These are phyloP conservation scores for Fusarium austroafricanum DNA, from an alignment of 2,329 filamentous ascomycete species.

Conservation along the genomic window DNA sequence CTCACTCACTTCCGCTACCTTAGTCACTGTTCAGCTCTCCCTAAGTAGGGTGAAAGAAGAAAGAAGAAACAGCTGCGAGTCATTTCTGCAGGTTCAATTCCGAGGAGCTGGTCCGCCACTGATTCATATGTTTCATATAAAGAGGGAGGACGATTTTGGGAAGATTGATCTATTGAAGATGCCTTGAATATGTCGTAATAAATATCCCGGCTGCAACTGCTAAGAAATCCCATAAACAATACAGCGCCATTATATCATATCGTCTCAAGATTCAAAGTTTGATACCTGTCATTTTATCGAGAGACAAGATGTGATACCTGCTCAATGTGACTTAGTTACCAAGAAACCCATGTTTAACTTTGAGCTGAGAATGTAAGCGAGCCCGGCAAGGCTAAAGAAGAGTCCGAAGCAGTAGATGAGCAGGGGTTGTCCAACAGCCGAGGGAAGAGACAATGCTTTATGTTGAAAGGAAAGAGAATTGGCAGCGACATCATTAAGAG, in stretches of 20 bases:
- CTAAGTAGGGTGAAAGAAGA: not conserved
- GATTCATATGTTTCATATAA: constrained; percentile 27
- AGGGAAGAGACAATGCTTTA: constrained; percentile 10
- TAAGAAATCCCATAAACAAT: not conserved
- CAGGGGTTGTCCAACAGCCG: not conserved
- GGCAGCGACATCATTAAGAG: not conserved
- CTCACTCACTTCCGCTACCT: no score
- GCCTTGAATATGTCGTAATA: not conserved
- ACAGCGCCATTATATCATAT: not conserved
- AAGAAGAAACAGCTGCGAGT: constrained; percentile 15
- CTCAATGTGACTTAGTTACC: not conserved
- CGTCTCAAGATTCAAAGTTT: not conserved
- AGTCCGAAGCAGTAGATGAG: constrained; percentile 2
- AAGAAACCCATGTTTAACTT: constrained; percentile 2
- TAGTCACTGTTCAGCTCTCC: not conserved
- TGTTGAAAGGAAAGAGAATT: not conserved
- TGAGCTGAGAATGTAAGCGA: constrained; percentile 13
- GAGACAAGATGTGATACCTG: not conserved
- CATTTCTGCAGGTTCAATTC: constrained; percentile 28
- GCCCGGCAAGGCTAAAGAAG: constrained; percentile 10
- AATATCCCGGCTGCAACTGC: not conserved
- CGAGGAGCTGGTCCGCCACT: constrained; percentile 12
- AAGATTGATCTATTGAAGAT: not conserved
- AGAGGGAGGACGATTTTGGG: not conserved
- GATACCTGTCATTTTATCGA: not conserved